Evolutionary conservation across 2,329 filamentous ascomycete genomes (phyloP), one percentile per base, ranked within the genome.

Genomic region (Emmonsiellopsis sp.): DNA sequence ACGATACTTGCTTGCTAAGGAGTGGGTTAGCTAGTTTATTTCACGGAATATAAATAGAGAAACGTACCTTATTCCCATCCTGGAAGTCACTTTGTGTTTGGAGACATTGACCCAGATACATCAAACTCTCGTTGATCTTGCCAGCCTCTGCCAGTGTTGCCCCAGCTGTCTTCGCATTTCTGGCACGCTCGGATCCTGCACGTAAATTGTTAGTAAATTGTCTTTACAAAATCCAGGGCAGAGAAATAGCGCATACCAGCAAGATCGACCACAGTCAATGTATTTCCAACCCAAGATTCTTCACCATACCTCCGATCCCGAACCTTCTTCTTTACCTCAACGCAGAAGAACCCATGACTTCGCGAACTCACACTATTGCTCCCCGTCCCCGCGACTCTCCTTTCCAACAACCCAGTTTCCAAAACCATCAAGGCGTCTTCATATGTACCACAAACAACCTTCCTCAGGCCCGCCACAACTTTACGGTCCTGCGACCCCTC

Each of bases 71-170:
- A 65, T 79, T 82, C 10, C 83, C 84, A 58, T 78, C 84, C 43
- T 85, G 84, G 34, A 84, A 79, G 62, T 92, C 89, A 55, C 86
- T 91, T 68, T 96, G 92, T 79, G 95, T 92, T 67, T 97, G 92
- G 62, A 98, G 79, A 67, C 93, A 98, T 66, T 97, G 93, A 0
- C 93, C 93, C 1, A 98, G 79, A 67, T 96, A 97, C 93, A 98
- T 98, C 65, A 98, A 75, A 65, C 89, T 95, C 70, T 96, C 91
- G 65, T 98, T 98, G 68, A 98, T 98, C 73, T 97, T 97, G 51
- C 93, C 93, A 37, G 92, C 93, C 73, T 98, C 93, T 0, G 87
- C 92, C 11, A 98, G 79, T 0, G 92, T 96, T 3, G 89, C 85
- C 10, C 93, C 93, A 0, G 90, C 87, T 0, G 93, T 97, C 76